phyloP scores from a whole-genome alignment of 306 rosid species.

The Fagus crenata region DNA sequence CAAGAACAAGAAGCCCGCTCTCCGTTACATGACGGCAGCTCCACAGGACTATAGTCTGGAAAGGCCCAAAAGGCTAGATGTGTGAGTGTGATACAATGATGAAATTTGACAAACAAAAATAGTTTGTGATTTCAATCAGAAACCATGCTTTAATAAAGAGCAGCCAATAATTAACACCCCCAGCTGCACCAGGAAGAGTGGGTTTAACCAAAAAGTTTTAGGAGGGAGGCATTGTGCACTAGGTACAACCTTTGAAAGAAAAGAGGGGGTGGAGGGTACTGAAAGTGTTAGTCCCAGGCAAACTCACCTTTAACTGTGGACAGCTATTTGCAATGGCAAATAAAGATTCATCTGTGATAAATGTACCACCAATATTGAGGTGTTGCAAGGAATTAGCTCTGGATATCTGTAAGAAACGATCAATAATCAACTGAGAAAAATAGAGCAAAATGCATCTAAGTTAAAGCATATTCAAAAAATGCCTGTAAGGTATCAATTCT shows the following conservation, averaged over 20 bases:
- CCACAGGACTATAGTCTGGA: constrained; percentile 81
- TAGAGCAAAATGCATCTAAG: constrained; percentile 7
- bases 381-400: constrained; percentile 65
- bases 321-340: constrained; percentile 67
- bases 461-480: neutral
- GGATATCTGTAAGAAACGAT: constrained; percentile 55
- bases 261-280: rapidly evolving
- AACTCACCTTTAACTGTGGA: constrained; percentile 68
- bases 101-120: neutral
- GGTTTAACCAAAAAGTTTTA: too few relatives aligned
- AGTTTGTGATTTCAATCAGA: neutral
- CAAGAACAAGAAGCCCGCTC: constrained; percentile 65
- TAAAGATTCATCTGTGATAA: constrained; percentile 83
- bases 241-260: too few relatives aligned
- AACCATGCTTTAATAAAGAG: neutral
- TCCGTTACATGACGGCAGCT: constrained; percentile 88
- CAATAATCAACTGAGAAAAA: constrained; percentile 16
- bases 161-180: neutral
- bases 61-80: neutral
- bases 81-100: neutral
- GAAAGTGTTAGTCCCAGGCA: constrained; percentile 3
- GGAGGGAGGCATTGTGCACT: too few relatives aligned
- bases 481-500: constrained; percentile 7
- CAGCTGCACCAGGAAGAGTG: neutral
- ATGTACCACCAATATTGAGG: constrained; percentile 90